Percentiles rank a stretch among this genome's conserved stretches.
phyloP scores from a whole-genome alignment of 768 basidiomycete species.

The Phylloporus scabripes region DNA sequence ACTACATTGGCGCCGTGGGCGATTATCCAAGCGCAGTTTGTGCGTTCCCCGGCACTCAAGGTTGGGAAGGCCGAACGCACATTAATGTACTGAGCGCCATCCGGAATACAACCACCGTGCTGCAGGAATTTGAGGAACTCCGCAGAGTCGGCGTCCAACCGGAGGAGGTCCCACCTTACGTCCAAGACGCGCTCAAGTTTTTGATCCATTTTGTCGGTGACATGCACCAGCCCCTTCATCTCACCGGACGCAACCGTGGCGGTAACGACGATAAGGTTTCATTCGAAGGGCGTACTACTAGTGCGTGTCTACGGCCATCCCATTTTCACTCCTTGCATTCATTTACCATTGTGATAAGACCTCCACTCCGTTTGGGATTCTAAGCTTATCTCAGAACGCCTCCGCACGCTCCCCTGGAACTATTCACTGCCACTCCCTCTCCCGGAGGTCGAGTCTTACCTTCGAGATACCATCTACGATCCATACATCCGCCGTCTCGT shows the following conservation, averaged over 20 bases:
- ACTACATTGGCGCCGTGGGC: slow-evolving; percentile 67
- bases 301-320: slow-evolving; percentile 37
- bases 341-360: no score
- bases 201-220: slow-evolving; percentile 92
- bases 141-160: slow-evolving; percentile 2
- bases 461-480: slow-evolving; percentile 82
- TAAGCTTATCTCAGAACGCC: slow-evolving; percentile 72
- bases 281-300: slow-evolving; percentile 67
- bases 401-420: slow-evolving; percentile 67
- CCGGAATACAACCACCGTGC: slow-evolving; percentile 63
- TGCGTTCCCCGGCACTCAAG: slow-evolving; percentile 65
- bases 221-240: slow-evolving; percentile 89
- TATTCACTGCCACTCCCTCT: slow-evolving; percentile 73
- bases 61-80: slow-evolving; percentile 57
- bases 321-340: no score
- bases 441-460: slow-evolving; percentile 54
- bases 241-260: slow-evolving; percentile 82
- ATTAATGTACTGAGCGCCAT: slow-evolving; percentile 76
- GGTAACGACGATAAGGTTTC: slow-evolving; percentile 76
- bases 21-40: slow-evolving; percentile 79
- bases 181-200: slow-evolving; percentile 85
- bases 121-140: slow-evolving; percentile 44
- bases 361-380: slow-evolving; percentile 88
- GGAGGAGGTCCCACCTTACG: slow-evolving; percentile 30
- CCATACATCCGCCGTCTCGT: slow-evolving; percentile 82